Evolutionary conservation across 805 yeast genomes (phyloP), one percentile per base, ranked within the genome.

Genomic region (Teunomyces aglyptinius): DNA sequence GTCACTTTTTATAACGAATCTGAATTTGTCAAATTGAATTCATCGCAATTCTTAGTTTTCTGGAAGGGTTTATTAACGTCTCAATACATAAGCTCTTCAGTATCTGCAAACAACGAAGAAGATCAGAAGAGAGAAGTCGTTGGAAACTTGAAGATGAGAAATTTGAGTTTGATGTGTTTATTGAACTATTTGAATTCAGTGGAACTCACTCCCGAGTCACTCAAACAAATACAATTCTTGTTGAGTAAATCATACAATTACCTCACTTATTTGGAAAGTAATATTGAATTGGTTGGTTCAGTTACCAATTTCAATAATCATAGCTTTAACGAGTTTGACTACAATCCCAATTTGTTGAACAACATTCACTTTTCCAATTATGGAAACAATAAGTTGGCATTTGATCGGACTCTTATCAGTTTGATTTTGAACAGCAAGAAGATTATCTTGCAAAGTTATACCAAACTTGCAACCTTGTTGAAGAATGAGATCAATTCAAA

Each of bases 61-160:
- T 73, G 77, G 77, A 73, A 73, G 48, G 63, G 69, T 50, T 59
- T 73, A 15, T 62, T 73, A 46, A 72, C 77, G 2, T 70, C 76
- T 1, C 77, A 72, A 43, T 70, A 59, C 39, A 62, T 68, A 10
- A 58, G 67, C 29, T 47, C 65, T 4, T 46, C 53, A 6, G 35
- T 58, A 34, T 50, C 53, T 6, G 49, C 58, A 5, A 53, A 49
- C 12, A 43, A 56, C 5, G 48, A 44, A 16, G 49, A 52, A 1
- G 49, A 49, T 3, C 65, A 65, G 48, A 55, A 52, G 12, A 38
- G 47, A 18, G 75, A 71, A 41, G 57, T 70, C 6, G 42, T 63
- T 8, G 64, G 62, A 11, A 71, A 72, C 48, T 60, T 72, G 45
- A 65, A 63, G 44, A 51, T 71, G 31, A 57, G 77, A 45, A 70